Evolutionary conservation across 148 eudicot genomes (phyloP).

Genomic region (Heliosperma pusillum): DNA sequence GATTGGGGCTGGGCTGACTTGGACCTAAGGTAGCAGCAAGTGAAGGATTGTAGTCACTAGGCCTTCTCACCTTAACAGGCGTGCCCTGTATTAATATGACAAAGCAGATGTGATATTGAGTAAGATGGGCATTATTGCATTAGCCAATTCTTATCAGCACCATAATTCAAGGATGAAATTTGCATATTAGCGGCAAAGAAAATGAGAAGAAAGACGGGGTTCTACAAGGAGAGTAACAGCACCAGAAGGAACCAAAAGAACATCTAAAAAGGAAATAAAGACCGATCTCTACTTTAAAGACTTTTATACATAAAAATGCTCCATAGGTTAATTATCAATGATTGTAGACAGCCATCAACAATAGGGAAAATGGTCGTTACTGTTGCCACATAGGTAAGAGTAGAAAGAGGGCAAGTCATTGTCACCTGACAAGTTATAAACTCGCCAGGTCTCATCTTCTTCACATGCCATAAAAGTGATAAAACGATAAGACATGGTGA

Average conservation of each 20-base stretch:
- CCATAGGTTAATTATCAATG: neutral
- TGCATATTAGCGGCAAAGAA: neutral
- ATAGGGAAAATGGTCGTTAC: neutral
- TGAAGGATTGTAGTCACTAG: constrained; percentile 90
- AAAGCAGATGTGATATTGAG: neutral
- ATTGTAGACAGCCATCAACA: neutral
- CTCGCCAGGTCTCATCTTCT: neutral
- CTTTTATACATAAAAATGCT: neutral
- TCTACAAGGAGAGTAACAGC: neutral
- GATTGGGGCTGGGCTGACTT: constrained; percentile 72
- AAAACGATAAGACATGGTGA: neutral
- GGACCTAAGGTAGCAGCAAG: constrained; percentile 97
- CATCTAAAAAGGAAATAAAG: neutral
- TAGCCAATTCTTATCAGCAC: neutral
- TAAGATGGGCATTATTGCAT: neutral
- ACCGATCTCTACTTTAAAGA: neutral
- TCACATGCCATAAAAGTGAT: neutral
- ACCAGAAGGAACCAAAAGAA: neutral
- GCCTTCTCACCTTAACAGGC: constrained; percentile 95
- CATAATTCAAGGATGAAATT: neutral
- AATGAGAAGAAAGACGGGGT: neutral
- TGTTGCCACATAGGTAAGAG: neutral
- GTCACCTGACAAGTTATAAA: neutral
- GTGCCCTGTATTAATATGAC: constrained; percentile 55
- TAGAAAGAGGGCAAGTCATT: neutral